phyloP scores from a whole-genome alignment of 345 rosid genomes.

The Eucalyptus pumila region DNA sequence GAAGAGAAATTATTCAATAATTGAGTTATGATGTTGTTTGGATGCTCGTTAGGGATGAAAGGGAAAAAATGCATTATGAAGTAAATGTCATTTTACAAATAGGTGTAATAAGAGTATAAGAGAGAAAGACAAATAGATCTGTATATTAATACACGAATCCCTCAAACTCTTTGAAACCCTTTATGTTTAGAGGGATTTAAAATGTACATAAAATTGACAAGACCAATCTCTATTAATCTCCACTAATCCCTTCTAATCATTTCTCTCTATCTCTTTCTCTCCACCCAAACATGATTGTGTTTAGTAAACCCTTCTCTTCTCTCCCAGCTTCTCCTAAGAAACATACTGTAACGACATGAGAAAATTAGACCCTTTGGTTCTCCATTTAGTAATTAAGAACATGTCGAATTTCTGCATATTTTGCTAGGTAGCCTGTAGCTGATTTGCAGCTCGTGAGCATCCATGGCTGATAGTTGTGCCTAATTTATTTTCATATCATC shows the following conservation, averaged over 20 bases:
- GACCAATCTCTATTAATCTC: not conserved
- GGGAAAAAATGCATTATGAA: not conserved
- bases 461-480: not conserved
- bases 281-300: not conserved
- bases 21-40: not conserved
- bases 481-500: not conserved
- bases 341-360: not conserved
- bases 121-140: not conserved
- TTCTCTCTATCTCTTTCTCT: not conserved
- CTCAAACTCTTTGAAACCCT: not conserved
- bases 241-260: not conserved
- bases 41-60: not conserved
- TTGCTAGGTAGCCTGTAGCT: not conserved
- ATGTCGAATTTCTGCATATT: not conserved
- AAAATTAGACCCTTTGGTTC: not conserved
- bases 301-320: not conserved
- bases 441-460: not conserved
- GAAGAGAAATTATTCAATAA: not conserved
- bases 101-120: not conserved
- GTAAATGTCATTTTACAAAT: not conserved
- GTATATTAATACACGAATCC: not conserved
- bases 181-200: not conserved
- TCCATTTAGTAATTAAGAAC: not conserved
- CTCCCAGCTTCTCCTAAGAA: not conserved
- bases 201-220: not conserved